phyloP scores from a whole-genome alignment of 2,329 filamentous ascomycete genomes.

The Thelonectria olida region DNA sequence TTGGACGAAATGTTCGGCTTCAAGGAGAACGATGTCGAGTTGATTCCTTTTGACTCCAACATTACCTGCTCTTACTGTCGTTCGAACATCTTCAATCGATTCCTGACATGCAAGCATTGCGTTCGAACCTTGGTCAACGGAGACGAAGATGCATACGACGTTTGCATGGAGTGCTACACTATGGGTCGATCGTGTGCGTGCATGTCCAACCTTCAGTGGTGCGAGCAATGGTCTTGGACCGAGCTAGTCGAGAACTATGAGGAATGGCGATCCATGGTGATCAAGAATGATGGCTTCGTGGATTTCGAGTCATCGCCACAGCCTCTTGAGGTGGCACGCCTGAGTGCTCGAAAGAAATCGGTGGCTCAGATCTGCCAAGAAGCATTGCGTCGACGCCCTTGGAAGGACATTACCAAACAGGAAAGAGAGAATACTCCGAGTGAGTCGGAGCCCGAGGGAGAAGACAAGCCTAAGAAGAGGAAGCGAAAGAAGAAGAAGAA shows the following conservation, averaged over 20 bases:
- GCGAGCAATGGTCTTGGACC: constrained; percentile 90
- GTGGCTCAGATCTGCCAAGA: constrained; percentile 95
- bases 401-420: constrained; percentile 79
- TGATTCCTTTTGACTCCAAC: constrained; percentile 85
- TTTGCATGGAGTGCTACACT: constrained; percentile 98
- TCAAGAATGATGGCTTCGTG: constrained; percentile 75
- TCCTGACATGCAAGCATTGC: constrained; percentile 90
- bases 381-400: constrained; percentile 81
- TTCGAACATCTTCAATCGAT: constrained; percentile 96
- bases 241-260: constrained; percentile 83
- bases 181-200: constrained; percentile 95
- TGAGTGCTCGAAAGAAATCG: constrained; percentile 76
- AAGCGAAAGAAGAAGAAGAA: constrained; percentile 61
- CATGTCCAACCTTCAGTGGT: constrained; percentile 86
- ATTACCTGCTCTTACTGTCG: constrained; percentile 96
- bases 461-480: constrained; percentile 70
- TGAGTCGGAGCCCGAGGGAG: constrained; percentile 67
- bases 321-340: constrained; percentile 75
- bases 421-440: constrained; percentile 56
- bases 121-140: constrained; percentile 72
- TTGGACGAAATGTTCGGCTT: constrained; percentile 86
- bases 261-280: constrained; percentile 80
- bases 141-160: constrained; percentile 87
- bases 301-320: constrained; percentile 73
- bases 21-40: constrained; percentile 77